These are phyloP conservation scores for Parietaria judaica DNA, from an alignment of 306 rosid genomes.

Conservation along the genomic window DNA sequence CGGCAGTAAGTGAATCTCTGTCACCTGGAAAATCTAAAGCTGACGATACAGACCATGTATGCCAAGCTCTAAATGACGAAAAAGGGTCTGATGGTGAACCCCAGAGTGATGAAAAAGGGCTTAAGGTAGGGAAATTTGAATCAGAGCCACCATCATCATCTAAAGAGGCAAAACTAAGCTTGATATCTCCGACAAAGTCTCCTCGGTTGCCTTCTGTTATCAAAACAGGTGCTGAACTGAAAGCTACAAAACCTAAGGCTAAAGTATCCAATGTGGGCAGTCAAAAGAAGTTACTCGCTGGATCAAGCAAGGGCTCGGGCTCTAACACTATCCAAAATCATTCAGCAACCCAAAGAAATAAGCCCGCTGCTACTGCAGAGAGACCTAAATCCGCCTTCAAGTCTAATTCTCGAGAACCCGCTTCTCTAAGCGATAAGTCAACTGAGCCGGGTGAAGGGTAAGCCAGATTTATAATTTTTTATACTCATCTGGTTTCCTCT, in stretches of 20 bases:
- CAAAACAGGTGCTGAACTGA: constrained; percentile 43
- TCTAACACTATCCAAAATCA: constrained; percentile 46
- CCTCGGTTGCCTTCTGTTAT: constrained; percentile 35
- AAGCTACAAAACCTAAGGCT: constrained; percentile 36
- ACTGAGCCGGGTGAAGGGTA: constrained; percentile 64
- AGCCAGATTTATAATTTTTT: constrained; percentile 8
- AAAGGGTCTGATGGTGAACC: constrained; percentile 28
- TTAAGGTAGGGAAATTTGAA: constrained; percentile 38
- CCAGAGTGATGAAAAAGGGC: constrained; percentile 18
- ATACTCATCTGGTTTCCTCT: constrained; percentile 6
- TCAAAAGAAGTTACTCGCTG: constrained; percentile 45
- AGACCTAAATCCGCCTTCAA: constrained; percentile 44
- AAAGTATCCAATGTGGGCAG: constrained; percentile 39
- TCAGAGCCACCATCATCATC: constrained; percentile 35
- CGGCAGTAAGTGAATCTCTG: constrained; percentile 27
- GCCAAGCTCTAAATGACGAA: constrained; percentile 22
- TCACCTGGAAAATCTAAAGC: constrained; percentile 29
- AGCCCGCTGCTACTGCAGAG: constrained; percentile 47
- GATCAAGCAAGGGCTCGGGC: constrained; percentile 34
- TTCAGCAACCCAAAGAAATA: constrained; percentile 37
- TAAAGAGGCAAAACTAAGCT: constrained; percentile 40
- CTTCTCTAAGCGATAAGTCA: constrained; percentile 33
- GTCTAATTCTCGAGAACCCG: constrained; percentile 28
- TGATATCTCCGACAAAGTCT: constrained; percentile 56
- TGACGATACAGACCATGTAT: constrained; percentile 1